Percentiles rank a stretch among this genome's conserved stretches.
These are phyloP conservation scores for Bolboschoenoplectus hybrid DNA, from an alignment of 202 grass and related monocot species.

Conservation along the genomic window DNA sequence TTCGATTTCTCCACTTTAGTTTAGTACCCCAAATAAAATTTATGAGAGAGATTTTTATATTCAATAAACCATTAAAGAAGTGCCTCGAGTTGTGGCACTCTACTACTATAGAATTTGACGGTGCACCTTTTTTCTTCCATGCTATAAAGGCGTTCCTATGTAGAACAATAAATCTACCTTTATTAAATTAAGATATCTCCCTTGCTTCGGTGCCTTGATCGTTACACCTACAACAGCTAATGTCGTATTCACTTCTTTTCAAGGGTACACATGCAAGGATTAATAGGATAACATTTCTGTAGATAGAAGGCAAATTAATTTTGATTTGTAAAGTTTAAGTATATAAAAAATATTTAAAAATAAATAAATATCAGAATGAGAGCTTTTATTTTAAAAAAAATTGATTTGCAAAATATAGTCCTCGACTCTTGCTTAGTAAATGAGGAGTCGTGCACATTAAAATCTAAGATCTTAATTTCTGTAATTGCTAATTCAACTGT, in stretches of 20 bases:
- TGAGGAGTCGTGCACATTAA: not conserved
- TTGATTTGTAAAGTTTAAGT: not conserved
- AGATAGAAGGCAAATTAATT: conserved; percentile 21
- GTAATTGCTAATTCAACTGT: too few relatives aligned
- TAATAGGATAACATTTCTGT: conserved; percentile 17
- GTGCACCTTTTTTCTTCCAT: not conserved
- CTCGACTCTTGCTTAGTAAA: not conserved
- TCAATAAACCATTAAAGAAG: conserved; percentile 20
- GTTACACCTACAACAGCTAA: conserved; percentile 25
- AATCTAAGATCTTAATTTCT: too few relatives aligned
- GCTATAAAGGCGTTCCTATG: conserved; percentile 7
- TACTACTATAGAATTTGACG: not conserved
- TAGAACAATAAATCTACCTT: conserved; percentile 17
- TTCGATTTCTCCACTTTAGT: conserved; percentile 25
- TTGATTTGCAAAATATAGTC: not conserved
- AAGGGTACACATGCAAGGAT: not conserved
- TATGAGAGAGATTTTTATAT: not conserved
- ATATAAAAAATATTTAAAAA: too few relatives aligned
- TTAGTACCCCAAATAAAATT: not conserved
- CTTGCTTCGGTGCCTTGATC: conserved; percentile 34
- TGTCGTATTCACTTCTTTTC: conserved; percentile 11
- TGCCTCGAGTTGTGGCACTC: conserved; percentile 7
- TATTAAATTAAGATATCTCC: conserved; percentile 25
- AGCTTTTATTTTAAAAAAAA: too few relatives aligned
- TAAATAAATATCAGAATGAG: too few relatives aligned